A percentile compares a stretch with the other conserved stretches of the same genome.
Evolutionary conservation across 352 stramenopile genomes (phyloP).

Genomic region (Globisporangium irregulare): DNA sequence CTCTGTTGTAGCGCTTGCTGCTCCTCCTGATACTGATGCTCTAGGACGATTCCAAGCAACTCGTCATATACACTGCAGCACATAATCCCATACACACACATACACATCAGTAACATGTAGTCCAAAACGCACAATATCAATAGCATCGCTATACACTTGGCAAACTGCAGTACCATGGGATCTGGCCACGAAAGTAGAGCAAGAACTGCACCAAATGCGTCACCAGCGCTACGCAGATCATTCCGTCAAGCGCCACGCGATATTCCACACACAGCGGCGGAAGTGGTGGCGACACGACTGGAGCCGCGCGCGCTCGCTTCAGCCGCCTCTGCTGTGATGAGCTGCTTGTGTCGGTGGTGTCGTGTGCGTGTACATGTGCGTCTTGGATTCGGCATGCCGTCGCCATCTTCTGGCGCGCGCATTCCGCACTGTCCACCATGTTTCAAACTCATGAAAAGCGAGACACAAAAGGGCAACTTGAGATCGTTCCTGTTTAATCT

Average conservation of each 20-base stretch:
- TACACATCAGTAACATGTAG: not conserved
- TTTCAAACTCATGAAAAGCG: not conserved
- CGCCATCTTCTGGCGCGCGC: conserved; percentile 6
- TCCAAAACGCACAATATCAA: not conserved
- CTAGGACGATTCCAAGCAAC: conserved; percentile 25
- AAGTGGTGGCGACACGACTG: conserved; percentile 5
- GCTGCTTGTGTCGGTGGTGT: not conserved
- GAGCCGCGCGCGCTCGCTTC: not conserved
- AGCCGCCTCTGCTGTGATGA: not conserved
- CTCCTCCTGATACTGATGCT: conserved; percentile 18
- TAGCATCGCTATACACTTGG: not conserved
- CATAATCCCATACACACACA: not conserved
- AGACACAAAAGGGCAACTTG: not conserved
- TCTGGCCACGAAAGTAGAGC: conserved; percentile 65
- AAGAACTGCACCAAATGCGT: conserved; percentile 45
- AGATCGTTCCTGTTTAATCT: not conserved
- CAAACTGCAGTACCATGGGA: conserved; percentile 39
- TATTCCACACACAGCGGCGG: conserved; percentile 30
- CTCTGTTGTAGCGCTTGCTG: conserved; percentile 10
- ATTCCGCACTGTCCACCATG: conserved; percentile 4
- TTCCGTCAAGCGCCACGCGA: conserved; percentile 41
- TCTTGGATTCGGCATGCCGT: conserved; percentile 2
- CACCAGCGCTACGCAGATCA: conserved; percentile 36
- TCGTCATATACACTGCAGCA: conserved; percentile 53
- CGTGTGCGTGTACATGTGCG: not conserved